Conservation (phyloP, 768 basidiomycete genomes). For the Leucogyrophana mollusca region DNA sequence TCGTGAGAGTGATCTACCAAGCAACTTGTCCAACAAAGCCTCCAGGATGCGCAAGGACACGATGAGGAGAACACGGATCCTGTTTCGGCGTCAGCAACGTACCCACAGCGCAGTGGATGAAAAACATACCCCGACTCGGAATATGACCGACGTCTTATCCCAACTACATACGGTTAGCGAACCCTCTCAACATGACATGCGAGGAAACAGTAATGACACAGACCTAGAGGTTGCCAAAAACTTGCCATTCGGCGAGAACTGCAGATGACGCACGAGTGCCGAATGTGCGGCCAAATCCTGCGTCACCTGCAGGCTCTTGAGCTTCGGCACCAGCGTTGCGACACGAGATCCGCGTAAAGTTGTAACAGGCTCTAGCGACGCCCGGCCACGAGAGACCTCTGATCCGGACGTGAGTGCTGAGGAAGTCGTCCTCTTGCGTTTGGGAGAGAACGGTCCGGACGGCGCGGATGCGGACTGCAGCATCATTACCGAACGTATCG, state of each 20-base stretch:
- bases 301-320: conserved; percentile 51
- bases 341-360: conserved; percentile 52
- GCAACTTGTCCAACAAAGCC: conserved; percentile 80
- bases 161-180: conserved; percentile 46
- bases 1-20: conserved; percentile 41
- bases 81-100: conserved; percentile 18
- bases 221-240: conserved; percentile 73
- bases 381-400: conserved; percentile 18
- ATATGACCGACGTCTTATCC: conserved; percentile 70
- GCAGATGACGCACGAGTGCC: conserved; percentile 68
- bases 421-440: conserved; percentile 36
- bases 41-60: conserved; percentile 62
- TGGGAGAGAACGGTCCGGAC: conserved; percentile 14
- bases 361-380: conserved; percentile 28
- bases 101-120: background rate
- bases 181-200: no score
- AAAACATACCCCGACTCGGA: conserved; percentile 53
- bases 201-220: conserved; percentile 6
- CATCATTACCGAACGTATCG: conserved; percentile 41
- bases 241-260: conserved; percentile 76
- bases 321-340: conserved; percentile 50
- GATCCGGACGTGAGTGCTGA: conserved; percentile 26
- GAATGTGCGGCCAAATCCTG: conserved; percentile 64
- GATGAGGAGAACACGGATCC: conserved; percentile 60
- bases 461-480: conserved; percentile 22